Conservation (phyloP, 73 alveolate species). For the Paramecium pentaurelia region DNA sequence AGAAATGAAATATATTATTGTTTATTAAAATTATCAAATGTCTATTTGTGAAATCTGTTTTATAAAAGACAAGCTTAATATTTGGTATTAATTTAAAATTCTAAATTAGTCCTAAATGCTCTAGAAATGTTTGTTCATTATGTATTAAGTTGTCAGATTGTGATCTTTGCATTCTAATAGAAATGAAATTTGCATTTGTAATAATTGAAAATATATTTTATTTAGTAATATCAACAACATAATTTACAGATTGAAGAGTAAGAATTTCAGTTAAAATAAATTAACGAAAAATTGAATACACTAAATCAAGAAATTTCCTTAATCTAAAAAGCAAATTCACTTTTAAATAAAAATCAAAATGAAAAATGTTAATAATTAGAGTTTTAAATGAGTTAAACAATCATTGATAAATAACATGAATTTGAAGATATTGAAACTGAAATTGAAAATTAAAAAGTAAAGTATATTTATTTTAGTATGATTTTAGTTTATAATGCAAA, state of each 20-base stretch:
- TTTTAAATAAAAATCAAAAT: not conserved
- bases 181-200: not conserved
- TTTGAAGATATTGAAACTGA: not conserved
- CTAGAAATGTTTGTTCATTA: not conserved
- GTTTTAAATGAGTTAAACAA: not conserved
- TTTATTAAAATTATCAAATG: not conserved
- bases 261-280: not conserved
- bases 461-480: not conserved
- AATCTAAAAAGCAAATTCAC: not conserved
- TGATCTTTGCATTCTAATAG: not conserved
- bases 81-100: not conserved
- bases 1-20: not conserved
- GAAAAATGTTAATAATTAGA: not conserved
- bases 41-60: not conserved
- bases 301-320: not conserved
- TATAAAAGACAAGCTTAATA: not conserved
- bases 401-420: not conserved
- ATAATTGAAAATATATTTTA: not conserved
- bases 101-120: not conserved
- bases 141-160: not conserved
- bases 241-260: not conserved
- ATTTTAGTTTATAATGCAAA: not conserved
- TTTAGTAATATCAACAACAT: not conserved
- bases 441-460: not conserved
- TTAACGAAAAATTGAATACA: not conserved